These are phyloP conservation scores for Tetrahymena malaccensis DNA, from an alignment of 73 alveolate genomes.

Conservation along the genomic window DNA sequence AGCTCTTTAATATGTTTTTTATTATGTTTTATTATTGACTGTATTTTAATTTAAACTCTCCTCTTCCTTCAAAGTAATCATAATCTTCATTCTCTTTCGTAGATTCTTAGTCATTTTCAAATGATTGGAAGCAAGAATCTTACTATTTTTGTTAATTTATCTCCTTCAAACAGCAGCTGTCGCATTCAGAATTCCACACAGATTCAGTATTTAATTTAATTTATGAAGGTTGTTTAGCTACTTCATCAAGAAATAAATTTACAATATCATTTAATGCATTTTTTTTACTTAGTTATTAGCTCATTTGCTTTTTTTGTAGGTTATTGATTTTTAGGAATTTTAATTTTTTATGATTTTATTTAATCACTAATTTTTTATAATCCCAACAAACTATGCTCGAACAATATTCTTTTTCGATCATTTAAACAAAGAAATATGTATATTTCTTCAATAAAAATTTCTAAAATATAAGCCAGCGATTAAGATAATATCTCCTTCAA, in stretches of 20 bases:
- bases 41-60: background rate
- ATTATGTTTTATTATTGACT: background rate
- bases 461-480: too few species aligned
- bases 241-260: background rate
- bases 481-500: background rate
- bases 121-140: background rate
- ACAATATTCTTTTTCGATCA: too few species aligned
- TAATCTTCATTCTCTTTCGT: background rate
- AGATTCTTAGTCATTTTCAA: background rate
- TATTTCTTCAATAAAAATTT: too few species aligned
- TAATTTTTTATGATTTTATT: too few species aligned
- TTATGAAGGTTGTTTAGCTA: background rate
- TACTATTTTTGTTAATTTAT: too few species aligned
- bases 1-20: background rate
- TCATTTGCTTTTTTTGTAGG: background rate
- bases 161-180: background rate
- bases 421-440: too few species aligned
- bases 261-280: background rate
- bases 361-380: too few species aligned
- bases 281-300: too few species aligned
- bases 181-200: background rate
- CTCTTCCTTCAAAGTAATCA: background rate
- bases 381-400: too few species aligned
- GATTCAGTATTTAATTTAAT: too few species aligned
- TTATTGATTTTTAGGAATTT: too few species aligned